phyloP scores from a whole-genome alignment of 352 stramenopile genomes.

The Pythium grandisporangium region DNA sequence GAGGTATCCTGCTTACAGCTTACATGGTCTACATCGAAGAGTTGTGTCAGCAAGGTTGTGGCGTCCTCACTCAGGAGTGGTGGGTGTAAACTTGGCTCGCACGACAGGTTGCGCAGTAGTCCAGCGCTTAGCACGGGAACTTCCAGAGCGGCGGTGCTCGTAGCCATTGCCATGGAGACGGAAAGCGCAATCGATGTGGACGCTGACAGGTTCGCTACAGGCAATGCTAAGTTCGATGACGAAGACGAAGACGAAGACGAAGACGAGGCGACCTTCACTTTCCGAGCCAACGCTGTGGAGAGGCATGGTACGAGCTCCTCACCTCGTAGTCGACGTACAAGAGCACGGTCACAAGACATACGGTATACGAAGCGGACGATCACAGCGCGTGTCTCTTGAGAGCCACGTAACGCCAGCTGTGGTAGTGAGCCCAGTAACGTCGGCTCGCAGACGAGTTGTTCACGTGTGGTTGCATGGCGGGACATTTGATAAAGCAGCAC shows the following conservation, averaged over 20 bases:
- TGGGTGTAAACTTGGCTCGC: constrained; percentile 18
- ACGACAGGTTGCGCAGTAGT: constrained; percentile 50
- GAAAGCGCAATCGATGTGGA: no score
- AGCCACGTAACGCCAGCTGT: constrained; percentile 20
- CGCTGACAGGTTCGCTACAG: no score
- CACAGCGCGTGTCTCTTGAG: constrained; percentile 21
- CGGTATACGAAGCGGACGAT: constrained; percentile 59
- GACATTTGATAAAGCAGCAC: constrained; percentile 57
- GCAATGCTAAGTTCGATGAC: no score
- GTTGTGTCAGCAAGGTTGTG: constrained; percentile 28
- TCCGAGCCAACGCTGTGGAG: constrained; percentile 2
- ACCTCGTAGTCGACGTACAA: constrained; percentile 16
- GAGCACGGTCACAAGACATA: constrained; percentile 27
- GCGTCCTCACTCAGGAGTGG: constrained; percentile 27
- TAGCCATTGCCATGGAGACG: no score
- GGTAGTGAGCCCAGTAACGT: constrained; percentile 20
- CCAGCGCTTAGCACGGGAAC: constrained; percentile 14
- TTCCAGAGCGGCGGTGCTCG: no score
- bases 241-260: no score
- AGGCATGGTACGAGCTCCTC: constrained; percentile 16
- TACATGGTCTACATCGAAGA: constrained; percentile 34
- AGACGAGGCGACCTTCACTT: background rate
- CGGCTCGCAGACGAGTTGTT: constrained; percentile 7
- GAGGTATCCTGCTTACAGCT: constrained; percentile 35
- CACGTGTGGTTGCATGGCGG: constrained; percentile 23